These are phyloP conservation scores for Solanum bulbocastanum DNA, from an alignment of 257 asterid species.

Conservation along the genomic window DNA sequence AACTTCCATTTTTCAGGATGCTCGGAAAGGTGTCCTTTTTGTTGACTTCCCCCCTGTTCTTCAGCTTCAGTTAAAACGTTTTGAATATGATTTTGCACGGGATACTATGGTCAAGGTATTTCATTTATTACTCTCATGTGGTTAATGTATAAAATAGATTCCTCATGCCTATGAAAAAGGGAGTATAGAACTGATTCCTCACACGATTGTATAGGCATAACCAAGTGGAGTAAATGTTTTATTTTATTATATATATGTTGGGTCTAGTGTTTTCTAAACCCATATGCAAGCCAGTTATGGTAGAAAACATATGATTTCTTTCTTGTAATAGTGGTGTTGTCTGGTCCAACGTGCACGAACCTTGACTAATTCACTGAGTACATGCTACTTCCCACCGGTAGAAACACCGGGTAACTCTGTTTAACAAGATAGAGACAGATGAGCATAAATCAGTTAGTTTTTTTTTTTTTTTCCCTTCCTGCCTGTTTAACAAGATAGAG, in stretches of 20 bases:
- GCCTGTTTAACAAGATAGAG: not conserved
- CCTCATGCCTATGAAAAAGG: not conserved
- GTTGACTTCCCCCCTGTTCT: constrained; percentile 81
- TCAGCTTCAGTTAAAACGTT: constrained; percentile 72
- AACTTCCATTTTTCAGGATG: constrained; percentile 43
- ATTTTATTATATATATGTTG: not conserved
- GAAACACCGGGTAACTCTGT: not conserved
- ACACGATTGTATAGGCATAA: not conserved
- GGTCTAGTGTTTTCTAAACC: not conserved
- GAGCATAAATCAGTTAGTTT: not conserved
- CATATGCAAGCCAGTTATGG: not conserved
- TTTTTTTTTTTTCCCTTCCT: not conserved
- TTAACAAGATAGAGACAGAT: not conserved
- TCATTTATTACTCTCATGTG: not conserved
- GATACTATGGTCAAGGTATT: constrained; percentile 80
- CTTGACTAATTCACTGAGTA: not conserved
- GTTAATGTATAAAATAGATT: not conserved
- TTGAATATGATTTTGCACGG: constrained; percentile 68
- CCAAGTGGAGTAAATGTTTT: not conserved
- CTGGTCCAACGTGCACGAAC: not conserved
- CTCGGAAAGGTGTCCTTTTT: constrained; percentile 75
- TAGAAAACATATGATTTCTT: not conserved
- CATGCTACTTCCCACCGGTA: not conserved
- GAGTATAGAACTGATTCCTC: not conserved
- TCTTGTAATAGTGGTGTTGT: not conserved